Base-by-base conservation (phyloP, 2,329 filamentous ascomycete species). In the Ascochyta viciae-villosae region DNA sequence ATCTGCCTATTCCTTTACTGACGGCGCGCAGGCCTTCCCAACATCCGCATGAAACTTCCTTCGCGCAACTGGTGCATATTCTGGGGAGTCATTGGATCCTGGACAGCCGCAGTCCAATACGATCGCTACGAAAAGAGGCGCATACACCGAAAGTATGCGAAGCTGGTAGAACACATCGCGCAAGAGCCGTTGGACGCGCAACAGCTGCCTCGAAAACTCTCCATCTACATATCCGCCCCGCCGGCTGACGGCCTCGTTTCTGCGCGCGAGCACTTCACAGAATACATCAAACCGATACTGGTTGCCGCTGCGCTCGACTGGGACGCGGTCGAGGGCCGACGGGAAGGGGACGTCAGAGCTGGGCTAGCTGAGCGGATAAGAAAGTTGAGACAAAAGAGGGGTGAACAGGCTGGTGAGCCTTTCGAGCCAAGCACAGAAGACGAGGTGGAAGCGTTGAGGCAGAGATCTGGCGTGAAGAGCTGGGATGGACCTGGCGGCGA, bases 41-140 rank as follows among this genome's bases (percentile, higher is more conserved):
- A 89, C 64, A 85, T 97, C 58, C 89, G 90, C 57, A 84, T 88
- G 66, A 92, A 87, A 76, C 86, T 99, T 16, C 95, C 95, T 7
- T 98, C 94, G 16, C 90, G 95, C 59, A 98, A 98, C 76, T 99
- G 95, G 95, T 87, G 95, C 78, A 97, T 99, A 70, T 99, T 99
- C 80, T 87, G 93, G 77, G 83, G 89, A 42, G 76, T 98, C 51
- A 89, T 89, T 10, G 88, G 88, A 49, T 86, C 90, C 42, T 89
- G 96, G 72, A 87, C 91, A 6, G 87, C 86, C 15, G 90, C 92
- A 48, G 83, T 98, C 52, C 85, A 95, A 72, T 97, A 99, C 81
- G 95, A 99, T 78, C 91, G 91, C 71, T 88, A 91, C 57, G 89
- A 98, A 79, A 96, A 94, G 82, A 90, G 88, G 68, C 87, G 88